These are phyloP conservation scores for Nigrospora sphaerica DNA, from an alignment of 2,329 filamentous ascomycete genomes.

Conservation along the genomic window DNA sequence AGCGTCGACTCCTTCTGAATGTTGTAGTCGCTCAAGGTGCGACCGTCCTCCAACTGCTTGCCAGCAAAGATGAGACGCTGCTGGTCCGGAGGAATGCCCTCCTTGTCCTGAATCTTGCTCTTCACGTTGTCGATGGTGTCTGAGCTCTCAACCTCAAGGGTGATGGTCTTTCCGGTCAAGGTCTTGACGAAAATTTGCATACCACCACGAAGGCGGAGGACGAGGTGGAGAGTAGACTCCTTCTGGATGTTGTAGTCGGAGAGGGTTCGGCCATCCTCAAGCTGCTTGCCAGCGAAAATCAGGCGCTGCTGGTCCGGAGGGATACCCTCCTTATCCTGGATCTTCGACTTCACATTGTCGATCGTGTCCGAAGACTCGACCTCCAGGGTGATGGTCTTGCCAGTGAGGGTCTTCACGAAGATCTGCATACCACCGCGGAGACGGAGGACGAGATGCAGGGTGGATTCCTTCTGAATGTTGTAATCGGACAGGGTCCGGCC, in stretches of 20 bases:
- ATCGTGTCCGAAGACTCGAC: slow-evolving; percentile 87
- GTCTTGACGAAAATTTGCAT: slow-evolving; percentile 90
- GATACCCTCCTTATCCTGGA: slow-evolving; percentile 96
- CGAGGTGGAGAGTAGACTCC: slow-evolving; percentile 78
- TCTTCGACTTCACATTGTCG: slow-evolving; percentile 95
- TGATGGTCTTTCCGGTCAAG: slow-evolving; percentile 89
- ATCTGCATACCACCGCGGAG: slow-evolving; percentile 93
- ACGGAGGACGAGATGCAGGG: slow-evolving; percentile 72
- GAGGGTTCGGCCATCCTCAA: slow-evolving; percentile 87
- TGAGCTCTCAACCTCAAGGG: slow-evolving; percentile 79
- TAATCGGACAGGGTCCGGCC: slow-evolving; percentile 88
- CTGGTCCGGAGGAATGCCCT: slow-evolving; percentile 90
- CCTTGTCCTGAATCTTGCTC: slow-evolving; percentile 87
- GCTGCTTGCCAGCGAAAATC: slow-evolving; percentile 94
- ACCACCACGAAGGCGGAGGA: slow-evolving; percentile 81
- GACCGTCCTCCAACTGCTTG: slow-evolving; percentile 89
- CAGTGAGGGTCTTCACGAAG: slow-evolving; percentile 89
- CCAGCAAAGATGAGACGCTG: slow-evolving; percentile 91
- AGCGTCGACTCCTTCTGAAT: slow-evolving; percentile 88
- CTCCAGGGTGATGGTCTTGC: slow-evolving; percentile 90
- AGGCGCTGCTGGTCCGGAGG: slow-evolving; percentile 93
- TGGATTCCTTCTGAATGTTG: slow-evolving; percentile 93
- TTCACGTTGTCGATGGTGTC: slow-evolving; percentile 96
- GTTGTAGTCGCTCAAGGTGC: slow-evolving; percentile 91
- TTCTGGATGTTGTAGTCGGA: slow-evolving; percentile 96